Conservation (phyloP, 352 stramenopile genomes). For the Pythium insidiosum region DNA sequence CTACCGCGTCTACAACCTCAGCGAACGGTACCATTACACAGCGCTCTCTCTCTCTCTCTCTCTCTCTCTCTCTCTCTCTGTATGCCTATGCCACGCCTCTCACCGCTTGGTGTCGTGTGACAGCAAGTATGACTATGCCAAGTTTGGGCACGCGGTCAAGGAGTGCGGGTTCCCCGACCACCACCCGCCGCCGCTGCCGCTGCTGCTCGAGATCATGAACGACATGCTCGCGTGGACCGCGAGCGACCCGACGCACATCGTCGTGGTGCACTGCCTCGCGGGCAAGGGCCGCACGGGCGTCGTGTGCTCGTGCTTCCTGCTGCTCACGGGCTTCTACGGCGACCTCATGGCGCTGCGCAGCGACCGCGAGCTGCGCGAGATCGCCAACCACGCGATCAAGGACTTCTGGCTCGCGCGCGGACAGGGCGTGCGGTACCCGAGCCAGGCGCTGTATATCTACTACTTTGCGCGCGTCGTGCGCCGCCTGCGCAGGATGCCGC, state of each 20-base stretch:
- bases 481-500: slow-evolving; percentile 29
- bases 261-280: slow-evolving; percentile 75
- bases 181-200: slow-evolving; percentile 65
- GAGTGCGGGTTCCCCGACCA: slow-evolving; percentile 81
- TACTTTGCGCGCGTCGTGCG: slow-evolving; percentile 78
- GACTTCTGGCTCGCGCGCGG: slow-evolving; percentile 74
- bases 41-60: no score
- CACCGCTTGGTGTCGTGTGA: no score
- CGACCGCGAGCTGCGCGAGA: slow-evolving; percentile 49
- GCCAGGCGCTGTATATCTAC: slow-evolving; percentile 83
- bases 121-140: slow-evolving; percentile 66
- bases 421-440: slow-evolving; percentile 77
- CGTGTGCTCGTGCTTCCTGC: slow-evolving; percentile 74
- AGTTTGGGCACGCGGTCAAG: slow-evolving; percentile 61
- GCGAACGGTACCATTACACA: no score
- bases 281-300: slow-evolving; percentile 78
- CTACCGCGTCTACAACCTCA: slow-evolving; percentile 82
- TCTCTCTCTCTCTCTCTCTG: no score
- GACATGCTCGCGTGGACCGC: slow-evolving; percentile 76
- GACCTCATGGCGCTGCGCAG: slow-evolving; percentile 57
- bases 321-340: slow-evolving; percentile 69
- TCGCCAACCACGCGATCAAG: slow-evolving; percentile 57
- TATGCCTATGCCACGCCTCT: no score
- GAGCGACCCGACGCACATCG: slow-evolving; percentile 52
- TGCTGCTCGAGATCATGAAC: slow-evolving; percentile 80